phyloP scores from a whole-genome alignment of 352 stramenopile genomes.

The Pythium aquatile region DNA sequence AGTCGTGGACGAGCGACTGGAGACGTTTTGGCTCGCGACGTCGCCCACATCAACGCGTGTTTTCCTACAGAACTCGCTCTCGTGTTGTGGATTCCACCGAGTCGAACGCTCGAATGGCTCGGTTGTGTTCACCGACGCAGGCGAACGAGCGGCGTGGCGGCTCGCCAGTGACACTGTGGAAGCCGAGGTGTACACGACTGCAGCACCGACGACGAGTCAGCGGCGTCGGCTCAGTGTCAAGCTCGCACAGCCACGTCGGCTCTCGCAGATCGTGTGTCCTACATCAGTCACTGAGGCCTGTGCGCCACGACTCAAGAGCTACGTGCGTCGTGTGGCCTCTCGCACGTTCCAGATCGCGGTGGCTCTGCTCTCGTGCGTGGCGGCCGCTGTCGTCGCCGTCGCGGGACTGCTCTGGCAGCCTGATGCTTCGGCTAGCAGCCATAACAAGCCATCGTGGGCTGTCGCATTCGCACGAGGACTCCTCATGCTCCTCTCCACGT shows the following conservation, averaged over 20 bases:
- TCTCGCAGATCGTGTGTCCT: slow-evolving; percentile 23
- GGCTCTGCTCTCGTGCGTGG: slow-evolving; percentile 2
- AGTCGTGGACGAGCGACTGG: slow-evolving; percentile 23
- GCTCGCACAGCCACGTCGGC: slow-evolving; percentile 6
- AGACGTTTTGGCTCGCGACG: slow-evolving; percentile 20
- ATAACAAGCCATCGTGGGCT: background rate
- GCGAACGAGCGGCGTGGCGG: slow-evolving; percentile 16
- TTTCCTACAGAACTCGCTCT: slow-evolving; percentile 26
- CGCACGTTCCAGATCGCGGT: slow-evolving; percentile 22
- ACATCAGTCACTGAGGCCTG: slow-evolving; percentile 11
- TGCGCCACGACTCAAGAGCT: slow-evolving; percentile 18
- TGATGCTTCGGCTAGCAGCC: background rate
- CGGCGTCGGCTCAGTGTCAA: slow-evolving; percentile 17
- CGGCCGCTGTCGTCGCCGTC: slow-evolving; percentile 7
- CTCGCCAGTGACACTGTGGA: slow-evolving; percentile 9
- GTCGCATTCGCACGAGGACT: background rate
- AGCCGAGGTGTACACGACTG: slow-evolving; percentile 2
- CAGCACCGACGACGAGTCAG: background rate
- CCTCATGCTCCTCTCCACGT: slow-evolving; percentile 3
- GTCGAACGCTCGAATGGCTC: slow-evolving; percentile 17
- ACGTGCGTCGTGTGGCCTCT: slow-evolving; percentile 12
- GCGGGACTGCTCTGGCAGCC: slow-evolving; percentile 21
- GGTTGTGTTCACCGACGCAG: slow-evolving; percentile 22
- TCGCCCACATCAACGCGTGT: slow-evolving; percentile 24
- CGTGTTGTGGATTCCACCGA: slow-evolving; percentile 30